Conservation (phyloP, 1,284 basidiomycete genomes). For the Pascua sp. region DNA sequence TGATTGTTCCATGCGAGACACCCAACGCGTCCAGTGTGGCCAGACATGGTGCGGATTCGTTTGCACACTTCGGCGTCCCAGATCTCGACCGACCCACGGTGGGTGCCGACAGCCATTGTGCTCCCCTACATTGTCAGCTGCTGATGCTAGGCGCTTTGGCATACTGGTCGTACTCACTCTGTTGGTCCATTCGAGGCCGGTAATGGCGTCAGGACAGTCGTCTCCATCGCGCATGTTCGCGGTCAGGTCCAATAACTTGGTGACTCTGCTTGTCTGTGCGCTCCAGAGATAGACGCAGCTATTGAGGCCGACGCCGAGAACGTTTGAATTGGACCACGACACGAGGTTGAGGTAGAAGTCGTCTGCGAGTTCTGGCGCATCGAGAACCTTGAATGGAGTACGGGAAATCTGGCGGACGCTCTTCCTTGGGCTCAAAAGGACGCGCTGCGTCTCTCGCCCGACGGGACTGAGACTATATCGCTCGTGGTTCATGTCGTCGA, state of each 20-base stretch:
- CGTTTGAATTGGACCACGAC: slow-evolving; percentile 93
- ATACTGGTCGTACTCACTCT: slow-evolving; percentile 55
- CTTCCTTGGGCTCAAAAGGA: slow-evolving; percentile 82
- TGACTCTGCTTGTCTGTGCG: slow-evolving; percentile 86
- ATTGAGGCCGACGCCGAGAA: slow-evolving; percentile 88
- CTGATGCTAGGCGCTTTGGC: neutral
- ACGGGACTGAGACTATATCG: slow-evolving; percentile 89
- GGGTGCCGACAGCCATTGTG: slow-evolving; percentile 86
- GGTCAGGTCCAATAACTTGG: slow-evolving; percentile 81
- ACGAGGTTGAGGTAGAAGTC: slow-evolving; percentile 98
- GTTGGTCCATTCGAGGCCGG: slow-evolving; percentile 88
- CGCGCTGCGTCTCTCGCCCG: slow-evolving; percentile 70
- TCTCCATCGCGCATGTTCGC: slow-evolving; percentile 26
- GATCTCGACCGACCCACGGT: slow-evolving; percentile 81
- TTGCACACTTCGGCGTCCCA: slow-evolving; percentile 85
- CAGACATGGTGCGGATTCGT: slow-evolving; percentile 72
- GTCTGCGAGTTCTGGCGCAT: slow-evolving; percentile 93
- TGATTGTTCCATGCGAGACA: slow-evolving; percentile 90
- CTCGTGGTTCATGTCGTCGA: slow-evolving; percentile 65
- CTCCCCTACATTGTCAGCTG: slow-evolving; percentile 59
- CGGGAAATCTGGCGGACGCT: slow-evolving; percentile 80
- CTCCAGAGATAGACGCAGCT: slow-evolving; percentile 95
- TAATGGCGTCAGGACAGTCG: slow-evolving; percentile 62
- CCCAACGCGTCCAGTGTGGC: slow-evolving; percentile 85
- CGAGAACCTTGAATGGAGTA: slow-evolving; percentile 94